Evolutionary conservation across 2,329 filamentous ascomycete genomes (phyloP), one percentile per base, ranked within the genome.

Genomic region (Tolypocladium paradoxum): DNA sequence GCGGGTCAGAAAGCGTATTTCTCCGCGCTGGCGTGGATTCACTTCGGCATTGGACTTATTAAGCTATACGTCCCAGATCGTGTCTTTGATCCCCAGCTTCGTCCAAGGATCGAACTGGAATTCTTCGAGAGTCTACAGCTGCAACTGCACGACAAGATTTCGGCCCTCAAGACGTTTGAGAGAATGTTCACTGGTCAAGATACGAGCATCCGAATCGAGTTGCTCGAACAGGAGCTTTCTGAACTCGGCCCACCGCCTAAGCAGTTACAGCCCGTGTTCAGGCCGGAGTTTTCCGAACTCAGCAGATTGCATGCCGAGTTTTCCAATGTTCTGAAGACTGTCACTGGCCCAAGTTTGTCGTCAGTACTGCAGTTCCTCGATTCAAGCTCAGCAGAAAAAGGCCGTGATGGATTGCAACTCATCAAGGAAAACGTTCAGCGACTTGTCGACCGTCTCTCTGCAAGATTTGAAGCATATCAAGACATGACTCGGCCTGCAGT

Each of bases 51-150:
- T 22, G 84, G 85, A 18, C 81, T 85, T 38, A 75, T 97, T 48
- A 80, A 81, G 56, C 76, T 96, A 2, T 96, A 92, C 63, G 83
- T 97, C 2, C 91, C 95, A 0, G 86, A 95, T 66, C 84, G 85
- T 59, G 79, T 87, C 4, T 93, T 92, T 62, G 93, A 99, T 66
- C 93, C 93, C 1, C 80, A 84, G 55, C 73, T 84, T 54, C 75
- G 79, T 50, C 79, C 81, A 6, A 74, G 79, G 50, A 78, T 96
- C 20, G 84, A 90, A 60, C 79, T 82, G 22, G 73, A 77, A 45
- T 80, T 78, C 51, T 75, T 78, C 52, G 65, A 74, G 45, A 73
- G 83, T 53, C 75, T 87, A 38, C 77, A 80, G 48, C 58, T 65
- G 3, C 72, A 76, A 11, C 69, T 95, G 2, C 66, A 74, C 14